Evolutionary conservation across 345 rosid species (phyloP), one percentile per base, ranked within the genome.

Genomic region (Geranium brycei): DNA sequence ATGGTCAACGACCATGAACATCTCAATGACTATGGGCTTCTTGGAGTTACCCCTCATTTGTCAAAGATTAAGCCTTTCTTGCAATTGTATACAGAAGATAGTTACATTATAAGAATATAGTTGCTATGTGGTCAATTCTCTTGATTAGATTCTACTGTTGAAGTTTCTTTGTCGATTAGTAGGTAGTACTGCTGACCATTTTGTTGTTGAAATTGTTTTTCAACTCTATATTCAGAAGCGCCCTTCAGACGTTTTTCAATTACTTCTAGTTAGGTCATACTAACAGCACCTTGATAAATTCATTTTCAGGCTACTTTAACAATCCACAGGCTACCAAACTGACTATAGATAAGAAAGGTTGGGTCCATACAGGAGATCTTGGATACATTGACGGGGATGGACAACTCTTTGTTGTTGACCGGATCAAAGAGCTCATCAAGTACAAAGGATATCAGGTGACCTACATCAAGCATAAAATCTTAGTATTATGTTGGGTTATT

Each of bases 311-410:
- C 17, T 93, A 93, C 67, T 73, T 81, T 41, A 87, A 85, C 71
- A 91, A 87, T 66, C 82, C 89, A 19, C 72, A 83, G 60, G 99
- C 97, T 31, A 85, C 97, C n/a, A 81, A 79, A 67, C 78, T 71
- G 68, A 85, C 92, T 10, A 81, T 91, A 66, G 97, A 90, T 71
- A 71, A 51, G 51, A 74, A 85, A 57, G 96, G 97, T 59, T 93
- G 96, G 97, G 82, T 93, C 0, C 96, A 83, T 69, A 93, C 97
- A 0, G 96, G 99, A 64, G 97, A 93, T 79, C 89, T 93, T 59
- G 99, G 99, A 32, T 90, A 82, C 63, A 81, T 93, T 67, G 82
- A 91, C 41, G 97, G 77, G 5, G 83, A 84, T 11, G 99, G 97
- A 19, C 77, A 47, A 51, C 73, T 95, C 16, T 88, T 17, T 61